Base-by-base conservation (phyloP, 2,329 filamentous ascomycete species). In the Cordyceps militaris region DNA sequence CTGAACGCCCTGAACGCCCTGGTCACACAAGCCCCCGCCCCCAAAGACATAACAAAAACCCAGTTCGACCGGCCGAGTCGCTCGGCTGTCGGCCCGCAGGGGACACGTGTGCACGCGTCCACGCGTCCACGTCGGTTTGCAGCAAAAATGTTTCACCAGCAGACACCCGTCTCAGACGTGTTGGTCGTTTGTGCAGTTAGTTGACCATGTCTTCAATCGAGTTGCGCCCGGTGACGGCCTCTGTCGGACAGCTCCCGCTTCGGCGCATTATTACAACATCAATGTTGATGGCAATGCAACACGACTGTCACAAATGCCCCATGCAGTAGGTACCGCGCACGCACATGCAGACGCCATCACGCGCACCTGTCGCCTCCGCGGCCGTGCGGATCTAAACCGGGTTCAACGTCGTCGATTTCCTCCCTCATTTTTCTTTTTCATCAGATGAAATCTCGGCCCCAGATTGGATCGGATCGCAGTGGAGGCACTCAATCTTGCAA, bases 361-460 rank as follows among this genome's bases (percentile, higher is more conserved):
- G 14, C 3, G 14, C 23, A 4, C 8, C 32, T 14, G 14, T 26
- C 26, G n/a, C 19, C 23, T 51, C 14, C 16, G 9, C 16, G 11
- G n/a, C 26, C 3, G 13, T 16, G 13, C 52, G 40, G 52, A 55
- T 55, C 52, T 47, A 46, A 5, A 40, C 52, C 10, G 51, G 28
- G 26, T 9, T 3, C 21, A 28, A n/a, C 13, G n/a, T 3, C 26
- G 26, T 23, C 26, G 26, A 46, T 54, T 46, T 34, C 32, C 3
- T 40, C 36, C 51, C 11, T 28, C 26, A n/a, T 5, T 9, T 36
- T 34, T 4, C 7, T 44, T 34, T 28, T 38, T n/a, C n/a, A 62
- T 77, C 52, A 46, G 52, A 55, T 47, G 42, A 44, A 24, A 26
- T 28, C 30, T 55, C 14, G 19, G 40, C 42, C 30, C 5, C 28